Base-by-base conservation (phyloP, 306 rosid species). In the Quercus parvula region DNA sequence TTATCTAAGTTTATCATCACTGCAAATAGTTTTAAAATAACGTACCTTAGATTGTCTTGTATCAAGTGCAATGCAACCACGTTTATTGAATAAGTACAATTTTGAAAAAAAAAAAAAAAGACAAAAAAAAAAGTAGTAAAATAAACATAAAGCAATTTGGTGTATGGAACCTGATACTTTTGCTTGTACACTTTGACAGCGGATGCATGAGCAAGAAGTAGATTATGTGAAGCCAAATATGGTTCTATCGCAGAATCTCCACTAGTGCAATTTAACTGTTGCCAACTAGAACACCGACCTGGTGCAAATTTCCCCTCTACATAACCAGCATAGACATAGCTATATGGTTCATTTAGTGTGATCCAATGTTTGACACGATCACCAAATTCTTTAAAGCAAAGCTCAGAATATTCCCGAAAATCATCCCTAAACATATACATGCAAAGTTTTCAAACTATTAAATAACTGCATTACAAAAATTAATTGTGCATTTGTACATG, bases 211-310 rank as follows among this genome's bases (percentile, higher is more conserved):
- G 93, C 81, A 41, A 87, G 84, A 57, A 87, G 79, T 5, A 56
- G 83, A 35, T 88, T 2, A 22, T 90, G 94, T 11, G 85, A 2
- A 11, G 72, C 89, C 18, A 88, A 0, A 56, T 88, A 88, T 2
- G 92, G 92, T 68, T 89, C 90, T 0, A 52, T 81, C 2, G 52
- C 83, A 3, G 90, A 89, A 77, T 89, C 82, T 8, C 92, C 92
- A 3, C 86, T 84, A 0, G 58, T 81, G 81, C 93, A 87, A 5
- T 87, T 89, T 0, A 61, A 80, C 4, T 79, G 78, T 1, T 58
- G 52, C 92, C 86, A 86, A 1, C 54, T 14, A 0, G 88, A 89
- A 49, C 94, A 84, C 12, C 86, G 83, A 4, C 86, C 87, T 0
- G 89, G 90, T 20, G 92, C 90, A 27, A 73, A 46, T 0, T 0